Base-by-base conservation (phyloP, 768 basidiomycete genomes). In the Tricholoma furcatifolium region DNA sequence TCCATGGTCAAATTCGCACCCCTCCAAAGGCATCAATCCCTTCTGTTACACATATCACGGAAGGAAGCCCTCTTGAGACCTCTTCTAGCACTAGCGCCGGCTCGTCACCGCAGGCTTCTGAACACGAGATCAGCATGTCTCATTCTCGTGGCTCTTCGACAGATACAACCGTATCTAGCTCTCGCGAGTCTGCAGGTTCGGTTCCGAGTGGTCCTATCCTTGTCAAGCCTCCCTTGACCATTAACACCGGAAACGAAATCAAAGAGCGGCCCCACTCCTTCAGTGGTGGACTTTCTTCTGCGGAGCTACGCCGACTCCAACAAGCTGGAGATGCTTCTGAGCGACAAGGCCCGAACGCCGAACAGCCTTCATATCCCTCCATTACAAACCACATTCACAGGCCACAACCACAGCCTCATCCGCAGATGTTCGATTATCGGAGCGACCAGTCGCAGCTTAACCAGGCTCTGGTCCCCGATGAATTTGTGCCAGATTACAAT, bases 111-210 rank as follows among this genome's bases (percentile, higher is more conserved):
- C 81, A 84, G 49, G 70, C 78, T 40, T 78, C 83, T 56, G 86
- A 88, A 58, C 84, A 86, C 67, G 79, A 80, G 54, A 82, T 84
- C 61, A 77, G 71, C 48, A 76, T 81, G 24, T 84, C 85, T 57
- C 89, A 91, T 68, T 91, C 89, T 57, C 83, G 89, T 50, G 90
- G 86, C 47, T 90, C 88, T 23, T 91, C 90, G n/a, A 83, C 85
- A 57, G 89, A 91, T 69, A 86, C 85, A 30, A 78, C 84, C 24
- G 74, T 77, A 44, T 83, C 82, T 4, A 76, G 74, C 63, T 81
- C 82, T 51, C 85, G 81, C 55, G 79, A 79, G 51, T 83, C 84
- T 46, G 70, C 61, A 15, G 64, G 74, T 48, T 83, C 81, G 49
- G 72, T 72, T 43, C 73, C 72, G 53, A 81, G 81, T 60, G 83